Conservation (phyloP, 2,329 filamentous ascomycete genomes). For the Alternaria consortialis region DNA sequence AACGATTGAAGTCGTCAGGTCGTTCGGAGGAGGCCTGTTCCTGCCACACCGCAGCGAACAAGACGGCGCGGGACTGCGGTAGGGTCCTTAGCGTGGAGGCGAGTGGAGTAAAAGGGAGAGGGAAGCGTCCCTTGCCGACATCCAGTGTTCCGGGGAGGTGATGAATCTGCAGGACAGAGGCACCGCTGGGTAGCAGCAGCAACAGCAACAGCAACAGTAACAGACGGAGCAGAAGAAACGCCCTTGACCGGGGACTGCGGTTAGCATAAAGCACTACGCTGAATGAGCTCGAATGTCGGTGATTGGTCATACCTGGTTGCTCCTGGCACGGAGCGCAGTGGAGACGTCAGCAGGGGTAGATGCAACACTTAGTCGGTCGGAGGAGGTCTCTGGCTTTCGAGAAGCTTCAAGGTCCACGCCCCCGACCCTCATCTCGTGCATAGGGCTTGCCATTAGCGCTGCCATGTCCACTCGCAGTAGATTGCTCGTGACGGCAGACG, state of each 20-base stretch:
- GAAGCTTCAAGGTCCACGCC: constrained; percentile 16
- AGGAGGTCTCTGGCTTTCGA: constrained; percentile 11
- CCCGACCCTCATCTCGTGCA: constrained; percentile 13
- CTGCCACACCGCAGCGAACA: constrained; percentile 41
- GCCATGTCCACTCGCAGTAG: not conserved
- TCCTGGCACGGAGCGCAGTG: constrained; percentile 37
- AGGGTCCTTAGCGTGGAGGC: constrained; percentile 28
- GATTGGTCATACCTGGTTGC: constrained; percentile 34
- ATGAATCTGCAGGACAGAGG: constrained; percentile 12
- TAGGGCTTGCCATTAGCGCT: constrained; percentile 16
- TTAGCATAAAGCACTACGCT: constrained; percentile 42
- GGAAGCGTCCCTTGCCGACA: constrained; percentile 7
- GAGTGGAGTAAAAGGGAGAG: constrained; percentile 19
- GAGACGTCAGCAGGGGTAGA: constrained; percentile 30
- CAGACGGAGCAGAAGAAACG: constrained; percentile 30
- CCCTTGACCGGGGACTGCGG: constrained; percentile 36
- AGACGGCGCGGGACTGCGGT: constrained; percentile 28
- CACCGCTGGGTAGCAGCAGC: constrained; percentile 19
- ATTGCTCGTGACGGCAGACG: constrained; percentile 11
- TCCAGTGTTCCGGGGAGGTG: not conserved
- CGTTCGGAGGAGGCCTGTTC: constrained; percentile 23
- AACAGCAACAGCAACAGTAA: constrained; percentile 14
- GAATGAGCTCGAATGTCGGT: constrained; percentile 29
- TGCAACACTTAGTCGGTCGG: constrained; percentile 41
- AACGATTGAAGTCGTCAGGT: constrained; percentile 10